Percentiles rank a stretch among this genome's conserved stretches.
Evolutionary conservation across 768 basidiomycete genomes (phyloP).

Genomic region (Ramaria sp.): DNA sequence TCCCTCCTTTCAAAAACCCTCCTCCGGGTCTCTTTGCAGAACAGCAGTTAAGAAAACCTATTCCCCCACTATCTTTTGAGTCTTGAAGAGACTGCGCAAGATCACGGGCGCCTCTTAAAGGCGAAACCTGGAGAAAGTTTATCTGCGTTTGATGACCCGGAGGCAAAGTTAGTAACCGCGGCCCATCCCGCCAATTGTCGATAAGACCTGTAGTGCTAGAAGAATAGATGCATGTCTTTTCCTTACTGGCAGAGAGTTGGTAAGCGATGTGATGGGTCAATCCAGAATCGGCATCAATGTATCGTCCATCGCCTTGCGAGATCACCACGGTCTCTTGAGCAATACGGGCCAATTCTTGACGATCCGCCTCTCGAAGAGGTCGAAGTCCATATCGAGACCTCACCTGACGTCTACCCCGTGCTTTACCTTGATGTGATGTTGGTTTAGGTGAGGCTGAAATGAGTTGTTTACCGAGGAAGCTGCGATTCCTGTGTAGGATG

Average conservation of each 20-base stretch:
- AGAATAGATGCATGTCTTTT: not conserved
- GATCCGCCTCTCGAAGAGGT: not conserved
- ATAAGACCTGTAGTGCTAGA: not conserved
- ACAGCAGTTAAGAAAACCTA: constrained; percentile 33
- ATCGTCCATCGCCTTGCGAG: not conserved
- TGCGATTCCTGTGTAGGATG: not conserved
- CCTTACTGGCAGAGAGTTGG: not conserved
- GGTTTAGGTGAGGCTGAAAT: not conserved
- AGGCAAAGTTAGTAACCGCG: not conserved
- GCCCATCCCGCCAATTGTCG: not conserved
- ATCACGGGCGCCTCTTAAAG: not conserved
- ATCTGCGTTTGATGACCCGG: not conserved
- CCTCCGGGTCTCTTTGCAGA: constrained; percentile 34
- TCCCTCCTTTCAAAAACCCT: constrained; percentile 32
- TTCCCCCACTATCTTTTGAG: not conserved
- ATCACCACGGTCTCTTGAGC: not conserved
- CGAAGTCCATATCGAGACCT: not conserved
- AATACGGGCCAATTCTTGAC: not conserved
- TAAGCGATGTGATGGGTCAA: not conserved
- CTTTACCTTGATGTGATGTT: not conserved
- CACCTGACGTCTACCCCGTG: not conserved
- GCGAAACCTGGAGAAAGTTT: not conserved
- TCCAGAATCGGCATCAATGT: not conserved
- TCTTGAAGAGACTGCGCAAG: not conserved
- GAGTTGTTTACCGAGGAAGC: not conserved